Conservation (phyloP, 257 asterid genomes). For the Osmanthus fragrans region DNA sequence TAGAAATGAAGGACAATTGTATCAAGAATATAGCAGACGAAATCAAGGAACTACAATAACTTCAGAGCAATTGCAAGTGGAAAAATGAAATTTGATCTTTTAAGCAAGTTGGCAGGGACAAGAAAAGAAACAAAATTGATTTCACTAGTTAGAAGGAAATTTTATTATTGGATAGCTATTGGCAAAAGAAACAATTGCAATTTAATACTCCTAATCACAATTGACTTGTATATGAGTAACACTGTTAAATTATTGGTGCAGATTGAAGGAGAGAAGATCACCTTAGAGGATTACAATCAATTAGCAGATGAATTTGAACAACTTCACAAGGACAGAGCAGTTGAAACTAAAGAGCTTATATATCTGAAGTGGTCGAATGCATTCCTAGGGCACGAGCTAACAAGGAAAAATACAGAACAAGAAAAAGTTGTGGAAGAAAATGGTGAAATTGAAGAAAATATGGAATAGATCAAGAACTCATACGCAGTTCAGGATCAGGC, state of each 20-base stretch:
- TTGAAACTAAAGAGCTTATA: constrained; percentile 38
- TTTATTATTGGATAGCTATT: too few relatives aligned
- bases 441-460: constrained; percentile 25
- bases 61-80: neutral
- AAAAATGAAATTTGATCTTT: constrained; percentile 25
- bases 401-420: constrained; percentile 39
- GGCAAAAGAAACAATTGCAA: too few relatives aligned
- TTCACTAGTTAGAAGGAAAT: too few relatives aligned
- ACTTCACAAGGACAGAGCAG: constrained; percentile 27
- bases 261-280: constrained; percentile 31
- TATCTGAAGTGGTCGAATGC: constrained; percentile 55
- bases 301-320: constrained; percentile 29
- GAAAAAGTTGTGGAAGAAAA: constrained; percentile 16
- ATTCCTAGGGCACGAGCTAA: constrained; percentile 48
- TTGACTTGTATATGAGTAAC: neutral
- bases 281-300: constrained; percentile 27
- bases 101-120: constrained; percentile 26
- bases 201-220: too few relatives aligned
- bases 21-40: constrained; percentile 40
- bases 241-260: constrained; percentile 16
- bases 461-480: constrained; percentile 36
- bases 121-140: too few relatives aligned
- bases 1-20: constrained; percentile 28
- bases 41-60: constrained; percentile 32
- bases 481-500: constrained; percentile 18